phyloP scores from a whole-genome alignment of 164 flowering plant species.

The Tinospora cordifolia region DNA sequence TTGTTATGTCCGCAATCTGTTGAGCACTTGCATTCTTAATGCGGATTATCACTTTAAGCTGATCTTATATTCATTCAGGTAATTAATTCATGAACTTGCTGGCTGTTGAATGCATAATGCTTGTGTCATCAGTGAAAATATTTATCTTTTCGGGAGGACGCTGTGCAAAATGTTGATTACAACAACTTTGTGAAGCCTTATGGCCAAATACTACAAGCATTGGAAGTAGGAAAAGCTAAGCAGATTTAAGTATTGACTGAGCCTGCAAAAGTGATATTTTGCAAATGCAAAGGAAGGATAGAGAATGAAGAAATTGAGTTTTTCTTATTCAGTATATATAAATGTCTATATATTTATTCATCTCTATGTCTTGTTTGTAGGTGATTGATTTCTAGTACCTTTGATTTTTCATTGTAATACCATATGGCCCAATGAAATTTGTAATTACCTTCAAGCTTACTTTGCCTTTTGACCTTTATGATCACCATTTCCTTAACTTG shows the following conservation, averaged over 20 bases:
- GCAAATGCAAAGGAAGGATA: not conserved
- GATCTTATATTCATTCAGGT: conserved; percentile 58
- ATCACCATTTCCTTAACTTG: too few relatives aligned
- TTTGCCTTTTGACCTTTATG: too few relatives aligned
- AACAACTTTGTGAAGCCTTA: not conserved
- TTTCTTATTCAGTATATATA: not conserved
- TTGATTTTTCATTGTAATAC: too few relatives aligned
- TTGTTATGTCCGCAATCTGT: conserved; percentile 46
- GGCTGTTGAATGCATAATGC: not conserved
- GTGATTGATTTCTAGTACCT: too few relatives aligned
- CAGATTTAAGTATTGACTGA: not conserved
- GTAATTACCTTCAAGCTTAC: too few relatives aligned
- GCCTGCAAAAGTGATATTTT: not conserved
- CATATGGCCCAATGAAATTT: too few relatives aligned
- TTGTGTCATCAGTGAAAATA: not conserved
- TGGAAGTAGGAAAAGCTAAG: too few relatives aligned
- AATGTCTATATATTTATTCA: too few relatives aligned
- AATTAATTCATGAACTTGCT: conserved; percentile 7
- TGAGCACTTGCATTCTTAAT: conserved; percentile 24
- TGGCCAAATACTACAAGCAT: not conserved
- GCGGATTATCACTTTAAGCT: conserved; percentile 23
- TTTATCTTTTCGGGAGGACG: not conserved
- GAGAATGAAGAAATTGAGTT: not conserved
- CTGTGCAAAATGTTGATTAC: not conserved
- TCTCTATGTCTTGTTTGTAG: too few relatives aligned